Evolutionary conservation across 139 green algal genomes (phyloP).

Genomic region (Closterium sp.): DNA sequence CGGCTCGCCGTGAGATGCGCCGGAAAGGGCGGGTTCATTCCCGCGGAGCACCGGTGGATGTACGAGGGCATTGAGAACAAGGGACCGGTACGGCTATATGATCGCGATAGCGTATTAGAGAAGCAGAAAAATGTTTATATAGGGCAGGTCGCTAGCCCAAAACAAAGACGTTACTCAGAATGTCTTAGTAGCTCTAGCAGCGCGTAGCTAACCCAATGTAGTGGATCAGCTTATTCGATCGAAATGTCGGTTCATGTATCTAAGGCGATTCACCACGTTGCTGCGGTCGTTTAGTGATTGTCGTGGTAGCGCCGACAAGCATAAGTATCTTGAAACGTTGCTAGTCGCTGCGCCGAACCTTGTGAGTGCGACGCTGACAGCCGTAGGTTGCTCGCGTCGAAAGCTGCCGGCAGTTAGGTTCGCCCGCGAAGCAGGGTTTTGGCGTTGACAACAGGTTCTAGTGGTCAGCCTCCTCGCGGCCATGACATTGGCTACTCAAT

Average conservation of each 20-base stretch:
- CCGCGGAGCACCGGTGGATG: slow-evolving; percentile 18
- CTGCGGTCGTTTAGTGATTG: not conserved
- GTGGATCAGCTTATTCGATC: not conserved
- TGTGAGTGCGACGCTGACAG: not conserved
- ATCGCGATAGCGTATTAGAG: not conserved
- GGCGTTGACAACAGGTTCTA: not conserved
- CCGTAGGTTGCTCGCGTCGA: not conserved
- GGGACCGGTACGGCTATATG: slow-evolving; percentile 8
- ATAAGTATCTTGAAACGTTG: not conserved
- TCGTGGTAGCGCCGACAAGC: not conserved
- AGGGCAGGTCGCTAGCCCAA: not conserved
- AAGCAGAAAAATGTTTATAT: not conserved
- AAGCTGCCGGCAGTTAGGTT: not conserved
- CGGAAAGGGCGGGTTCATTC: slow-evolving; percentile 18
- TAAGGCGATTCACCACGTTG: not conserved
- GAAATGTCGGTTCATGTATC: not conserved
- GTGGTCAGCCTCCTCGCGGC: not conserved
- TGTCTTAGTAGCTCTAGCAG: not conserved
- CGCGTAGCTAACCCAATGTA: not conserved
- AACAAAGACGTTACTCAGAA: not conserved
- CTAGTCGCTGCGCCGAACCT: not conserved
- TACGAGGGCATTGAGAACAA: slow-evolving; percentile 40
- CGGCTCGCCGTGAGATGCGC: not conserved
- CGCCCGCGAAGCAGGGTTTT: not conserved
- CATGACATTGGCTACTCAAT: not conserved